Conservation (phyloP, 2,329 filamentous ascomycete genomes). For the Apiospora kogelbergensis region DNA sequence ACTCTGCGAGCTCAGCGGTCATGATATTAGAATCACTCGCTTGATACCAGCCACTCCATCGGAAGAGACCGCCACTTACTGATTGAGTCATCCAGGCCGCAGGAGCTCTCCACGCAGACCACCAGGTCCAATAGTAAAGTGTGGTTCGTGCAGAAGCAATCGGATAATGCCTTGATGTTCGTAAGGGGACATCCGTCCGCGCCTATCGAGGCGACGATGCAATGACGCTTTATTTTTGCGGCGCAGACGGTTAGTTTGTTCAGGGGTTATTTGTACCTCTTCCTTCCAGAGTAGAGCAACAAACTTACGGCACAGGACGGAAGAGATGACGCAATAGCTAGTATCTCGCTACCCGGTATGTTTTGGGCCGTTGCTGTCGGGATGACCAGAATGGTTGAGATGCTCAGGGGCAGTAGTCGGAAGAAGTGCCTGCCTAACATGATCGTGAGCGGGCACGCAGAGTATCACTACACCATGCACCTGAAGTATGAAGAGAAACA, state of each 20-base stretch:
- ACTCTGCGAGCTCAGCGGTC: neutral
- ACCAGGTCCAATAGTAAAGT: constrained; percentile 16
- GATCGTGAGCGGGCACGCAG: neutral
- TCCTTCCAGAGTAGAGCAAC: neutral
- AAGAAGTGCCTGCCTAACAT: neutral
- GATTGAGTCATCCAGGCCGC: constrained; percentile 19
- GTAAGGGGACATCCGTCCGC: constrained; percentile 16
- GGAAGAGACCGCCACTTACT: neutral
- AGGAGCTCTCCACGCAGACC: constrained; percentile 20
- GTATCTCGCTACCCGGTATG: neutral
- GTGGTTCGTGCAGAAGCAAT: constrained; percentile 19
- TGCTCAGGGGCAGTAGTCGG: neutral
- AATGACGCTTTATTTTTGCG: neutral
- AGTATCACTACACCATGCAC: neutral
- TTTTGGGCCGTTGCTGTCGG: neutral
- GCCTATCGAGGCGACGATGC: neutral
- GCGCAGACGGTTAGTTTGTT: neutral
- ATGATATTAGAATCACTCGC: neutral
- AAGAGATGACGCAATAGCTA: neutral
- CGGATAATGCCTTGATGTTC: constrained; percentile 13
- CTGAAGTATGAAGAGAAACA: neutral
- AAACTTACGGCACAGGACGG: neutral
- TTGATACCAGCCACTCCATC: neutral
- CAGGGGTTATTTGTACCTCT: too few relatives aligned
- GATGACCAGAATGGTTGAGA: neutral